phyloP scores from a whole-genome alignment of 306 rosid species.

The Sphenostylis stenocarpa region DNA sequence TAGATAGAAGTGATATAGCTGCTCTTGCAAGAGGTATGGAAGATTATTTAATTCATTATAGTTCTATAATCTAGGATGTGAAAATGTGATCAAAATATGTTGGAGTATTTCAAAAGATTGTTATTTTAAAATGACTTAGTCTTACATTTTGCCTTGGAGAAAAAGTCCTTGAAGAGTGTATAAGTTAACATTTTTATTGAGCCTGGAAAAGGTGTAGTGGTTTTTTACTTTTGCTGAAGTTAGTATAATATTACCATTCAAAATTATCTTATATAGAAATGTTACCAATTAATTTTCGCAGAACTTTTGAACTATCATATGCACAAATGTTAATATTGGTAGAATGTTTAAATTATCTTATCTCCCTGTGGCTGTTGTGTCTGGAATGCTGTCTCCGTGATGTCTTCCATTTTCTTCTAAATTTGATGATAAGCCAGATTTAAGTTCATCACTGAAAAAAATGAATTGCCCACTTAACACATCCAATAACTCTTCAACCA shows the following conservation, averaged over 20 bases:
- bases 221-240: background rate
- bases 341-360: background rate
- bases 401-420: background rate
- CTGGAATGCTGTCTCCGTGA: background rate
- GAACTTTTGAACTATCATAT: background rate
- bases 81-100: background rate
- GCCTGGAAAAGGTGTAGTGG: background rate
- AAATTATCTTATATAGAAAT: background rate
- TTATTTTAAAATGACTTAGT: background rate
- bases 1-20: slow-evolving; percentile 58
- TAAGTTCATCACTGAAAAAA: background rate
- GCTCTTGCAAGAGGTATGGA: slow-evolving; percentile 83
- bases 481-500: background rate
- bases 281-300: background rate
- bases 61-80: background rate
- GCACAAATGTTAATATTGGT: background rate
- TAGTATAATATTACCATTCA: background rate
- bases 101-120: background rate
- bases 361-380: background rate
- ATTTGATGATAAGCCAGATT: background rate
- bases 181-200: background rate
- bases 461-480: background rate
- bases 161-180: background rate
- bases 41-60: slow-evolving; percentile 23
- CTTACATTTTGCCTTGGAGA: background rate